Base-by-base conservation (phyloP, 176 grass and related monocot species). In the Triticum timopheevii region DNA sequence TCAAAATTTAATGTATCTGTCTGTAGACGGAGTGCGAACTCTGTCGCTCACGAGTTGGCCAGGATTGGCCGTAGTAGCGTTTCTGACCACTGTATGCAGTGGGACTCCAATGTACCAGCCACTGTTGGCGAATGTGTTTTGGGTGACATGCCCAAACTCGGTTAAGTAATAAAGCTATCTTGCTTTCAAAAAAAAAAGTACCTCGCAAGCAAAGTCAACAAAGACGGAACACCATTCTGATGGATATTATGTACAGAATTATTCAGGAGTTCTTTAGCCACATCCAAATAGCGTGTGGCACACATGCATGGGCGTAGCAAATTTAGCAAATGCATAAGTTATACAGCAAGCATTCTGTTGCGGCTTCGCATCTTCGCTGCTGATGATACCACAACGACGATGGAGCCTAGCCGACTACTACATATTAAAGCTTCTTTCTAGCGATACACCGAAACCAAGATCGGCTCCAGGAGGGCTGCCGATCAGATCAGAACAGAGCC, bases 271-370 rank as follows among this genome's bases (percentile, higher is more conserved):
- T 40, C 6, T 67, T 76, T 64, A 16, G 82, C 82, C 77, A 91
- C 86, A 50, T 85, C 82, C 70, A 91, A 85, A 88, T 85, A 85
- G 70, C 39, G 62, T 77, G 89, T 56, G 84, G 89, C 89, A 86
- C 19, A 76, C 42, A 76, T 23, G 80, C 85, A 84, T 77, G 42
- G 42, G 27, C 77, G 7, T 80, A 36, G 25, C 27, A 84, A 50
- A 54, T 54, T 6, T 6, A 68, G 35, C 81, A 87, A 76, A 61
- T 27, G 73, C 77, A 80, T 35, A 83, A 25, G 80, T 76, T 84
- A 52, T 52, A 68, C 28, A 61, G 36, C 44, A 84, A 84, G 22
- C 85, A 54, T 84, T 74, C 19, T 62, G 20, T 64, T 81, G 77
- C 64, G 24, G 78, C 71, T 91, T 88, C 90, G 33, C 90, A 88